These are phyloP conservation scores for Croton laevigatus DNA, from an alignment of 441 rosid genomes.

Conservation along the genomic window DNA sequence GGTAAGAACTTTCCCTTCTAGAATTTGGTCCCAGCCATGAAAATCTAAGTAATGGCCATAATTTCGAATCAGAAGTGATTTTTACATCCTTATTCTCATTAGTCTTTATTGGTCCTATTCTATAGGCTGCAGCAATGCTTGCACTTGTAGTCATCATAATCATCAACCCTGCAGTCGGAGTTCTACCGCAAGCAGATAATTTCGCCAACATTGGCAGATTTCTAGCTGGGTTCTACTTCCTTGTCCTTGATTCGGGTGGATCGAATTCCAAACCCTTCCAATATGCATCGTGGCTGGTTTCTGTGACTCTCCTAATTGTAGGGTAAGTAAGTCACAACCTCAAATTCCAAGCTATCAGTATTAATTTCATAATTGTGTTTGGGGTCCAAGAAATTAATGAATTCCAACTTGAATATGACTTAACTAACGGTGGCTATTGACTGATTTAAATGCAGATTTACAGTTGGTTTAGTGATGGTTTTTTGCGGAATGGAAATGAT, in stretches of 20 bases:
- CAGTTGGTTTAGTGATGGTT: constrained; percentile 56
- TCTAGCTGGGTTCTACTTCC: constrained; percentile 57
- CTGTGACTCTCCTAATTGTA: constrained; percentile 41
- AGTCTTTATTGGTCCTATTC: not conserved
- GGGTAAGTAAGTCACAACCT: constrained; percentile 62
- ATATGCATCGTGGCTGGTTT: constrained; percentile 41
- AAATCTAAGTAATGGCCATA: no score
- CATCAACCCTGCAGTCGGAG: constrained; percentile 65
- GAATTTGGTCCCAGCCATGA: no score
- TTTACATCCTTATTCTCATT: constrained; percentile 2
- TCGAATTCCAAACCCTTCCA: constrained; percentile 42
- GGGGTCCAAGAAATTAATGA: not conserved
- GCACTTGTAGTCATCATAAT: constrained; percentile 58
- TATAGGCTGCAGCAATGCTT: constrained; percentile 54
- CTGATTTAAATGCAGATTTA: not conserved
- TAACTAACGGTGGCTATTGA: no score
- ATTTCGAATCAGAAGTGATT: not conserved
- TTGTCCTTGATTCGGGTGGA: constrained; percentile 67
- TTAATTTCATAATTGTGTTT: not conserved
- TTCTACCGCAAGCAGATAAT: constrained; percentile 86
- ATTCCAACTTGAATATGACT: no score
- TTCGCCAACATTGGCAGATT: constrained; percentile 90
- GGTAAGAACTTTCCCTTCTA: constrained; percentile 31
- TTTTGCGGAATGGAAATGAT: constrained; percentile 59
- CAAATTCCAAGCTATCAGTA: not conserved